These are phyloP conservation scores for Murraya paniculata DNA, from an alignment of 345 rosid genomes.

Conservation along the genomic window DNA sequence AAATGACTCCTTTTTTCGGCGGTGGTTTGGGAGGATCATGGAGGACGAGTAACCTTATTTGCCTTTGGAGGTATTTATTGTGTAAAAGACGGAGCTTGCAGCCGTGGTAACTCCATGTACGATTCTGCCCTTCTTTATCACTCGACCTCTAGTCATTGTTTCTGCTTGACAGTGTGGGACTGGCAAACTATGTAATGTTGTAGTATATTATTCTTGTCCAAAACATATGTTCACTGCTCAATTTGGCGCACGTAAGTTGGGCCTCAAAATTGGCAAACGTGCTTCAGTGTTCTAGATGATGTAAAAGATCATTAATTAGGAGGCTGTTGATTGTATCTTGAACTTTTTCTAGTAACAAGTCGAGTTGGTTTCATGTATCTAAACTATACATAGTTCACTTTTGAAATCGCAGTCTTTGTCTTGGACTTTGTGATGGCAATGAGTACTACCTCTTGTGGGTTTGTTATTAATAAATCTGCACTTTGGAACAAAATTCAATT, in stretches of 20 bases:
- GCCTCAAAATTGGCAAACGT: background rate
- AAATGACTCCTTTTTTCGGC: conserved; percentile 13
- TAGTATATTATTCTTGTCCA: conserved; percentile 25
- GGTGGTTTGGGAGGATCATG: conserved; percentile 20
- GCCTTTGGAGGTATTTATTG: conserved; percentile 26
- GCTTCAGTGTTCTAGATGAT: background rate
- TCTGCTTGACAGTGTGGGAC: conserved; percentile 22
- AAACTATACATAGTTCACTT: background rate
- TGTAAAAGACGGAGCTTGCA: conserved; percentile 28
- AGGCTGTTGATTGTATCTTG: background rate
- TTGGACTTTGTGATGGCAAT: too few relatives aligned
- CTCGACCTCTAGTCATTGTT: conserved; percentile 25
- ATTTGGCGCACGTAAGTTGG: background rate
- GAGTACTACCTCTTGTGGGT: rapidly evolving
- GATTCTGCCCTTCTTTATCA: conserved; percentile 18
- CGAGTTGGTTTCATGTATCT: background rate
- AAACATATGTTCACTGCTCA: conserved; percentile 7
- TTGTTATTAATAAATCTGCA: too few relatives aligned
- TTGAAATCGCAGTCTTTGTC: background rate
- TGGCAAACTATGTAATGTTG: conserved; percentile 24
- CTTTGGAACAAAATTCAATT: too few relatives aligned
- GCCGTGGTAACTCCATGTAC: conserved; percentile 18
- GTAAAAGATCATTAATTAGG: background rate
- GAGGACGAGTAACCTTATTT: conserved; percentile 9
- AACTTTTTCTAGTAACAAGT: background rate